Percentiles rank a stretch among this genome's conserved stretches.
Conservation (phyloP, 106 monocot genomes). For the Dendrobium catenatum region DNA sequence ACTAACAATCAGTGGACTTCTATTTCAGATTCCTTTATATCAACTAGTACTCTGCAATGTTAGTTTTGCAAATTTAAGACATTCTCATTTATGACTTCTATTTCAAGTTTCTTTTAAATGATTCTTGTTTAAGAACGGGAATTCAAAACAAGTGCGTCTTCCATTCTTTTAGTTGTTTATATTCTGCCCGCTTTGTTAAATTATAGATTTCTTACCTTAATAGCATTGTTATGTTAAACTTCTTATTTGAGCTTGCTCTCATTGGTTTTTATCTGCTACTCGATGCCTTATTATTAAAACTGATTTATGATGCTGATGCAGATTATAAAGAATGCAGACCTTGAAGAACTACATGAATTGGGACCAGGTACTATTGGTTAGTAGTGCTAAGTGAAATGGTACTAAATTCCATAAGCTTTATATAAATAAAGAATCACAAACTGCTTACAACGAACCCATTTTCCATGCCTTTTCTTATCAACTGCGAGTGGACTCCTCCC, state of each 20-base stretch:
- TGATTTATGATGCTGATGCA: conserved; percentile 30
- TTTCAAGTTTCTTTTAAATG: not conserved
- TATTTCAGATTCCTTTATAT: too few relatives aligned
- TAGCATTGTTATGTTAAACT: not conserved
- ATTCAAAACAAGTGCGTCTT: not conserved
- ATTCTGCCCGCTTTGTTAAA: not conserved
- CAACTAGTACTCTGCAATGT: too few relatives aligned
- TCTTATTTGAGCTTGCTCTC: not conserved
- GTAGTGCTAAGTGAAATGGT: too few relatives aligned
- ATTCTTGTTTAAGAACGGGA: not conserved
- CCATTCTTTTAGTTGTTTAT: conserved; percentile 1
- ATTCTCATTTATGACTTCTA: too few relatives aligned
- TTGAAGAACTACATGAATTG: conserved; percentile 78
- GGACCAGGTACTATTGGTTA: conserved; percentile 87
- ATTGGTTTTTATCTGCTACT: not conserved
- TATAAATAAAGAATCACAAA: conserved; percentile 8
- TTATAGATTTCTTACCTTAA: not conserved
- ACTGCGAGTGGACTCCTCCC: conserved; percentile 27
- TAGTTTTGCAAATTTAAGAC: too few relatives aligned
- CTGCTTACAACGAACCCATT: conserved; percentile 11
- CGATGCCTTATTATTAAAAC: not conserved
- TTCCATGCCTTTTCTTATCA: not conserved
- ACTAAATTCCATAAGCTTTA: not conserved
- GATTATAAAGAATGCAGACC: conserved; percentile 88
- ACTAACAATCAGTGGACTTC: too few relatives aligned